These are phyloP conservation scores for Plasmodium malariae DNA, from an alignment of 169 alveolate genomes.

Conservation along the genomic window DNA sequence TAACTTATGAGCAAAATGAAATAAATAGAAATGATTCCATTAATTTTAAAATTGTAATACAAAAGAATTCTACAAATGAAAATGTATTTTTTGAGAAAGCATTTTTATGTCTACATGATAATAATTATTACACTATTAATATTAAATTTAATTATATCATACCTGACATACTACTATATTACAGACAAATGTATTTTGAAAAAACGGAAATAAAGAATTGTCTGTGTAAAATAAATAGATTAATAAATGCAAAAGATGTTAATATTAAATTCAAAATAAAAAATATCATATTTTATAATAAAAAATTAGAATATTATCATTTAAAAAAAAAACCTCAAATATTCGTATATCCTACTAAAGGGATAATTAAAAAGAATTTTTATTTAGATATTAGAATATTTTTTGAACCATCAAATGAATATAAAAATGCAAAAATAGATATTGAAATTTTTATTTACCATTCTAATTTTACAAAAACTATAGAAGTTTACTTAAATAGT, in stretches of 20 bases:
- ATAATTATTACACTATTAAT: slow-evolving; percentile 39
- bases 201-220: slow-evolving; percentile 39
- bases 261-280: slow-evolving; percentile 58
- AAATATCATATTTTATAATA: slow-evolving; percentile 53
- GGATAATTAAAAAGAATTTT: slow-evolving; percentile 53
- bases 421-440: slow-evolving; percentile 50
- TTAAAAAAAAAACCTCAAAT: slow-evolving; percentile 44
- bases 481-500: slow-evolving; percentile 49
- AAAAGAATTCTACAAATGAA: slow-evolving; percentile 21
- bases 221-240: slow-evolving; percentile 50
- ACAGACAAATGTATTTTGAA: slow-evolving; percentile 57
- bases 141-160: slow-evolving; percentile 43
- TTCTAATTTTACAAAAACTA: slow-evolving; percentile 45
- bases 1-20: slow-evolving; percentile 29
- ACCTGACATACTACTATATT: slow-evolving; percentile 41
- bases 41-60: slow-evolving; percentile 37
- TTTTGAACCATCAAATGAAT: slow-evolving; percentile 62
- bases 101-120: slow-evolving; percentile 42
- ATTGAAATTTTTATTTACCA: slow-evolving; percentile 51
- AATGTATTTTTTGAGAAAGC: slow-evolving; percentile 39
- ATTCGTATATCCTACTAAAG: slow-evolving; percentile 46
- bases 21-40: slow-evolving; percentile 28
- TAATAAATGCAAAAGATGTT: slow-evolving; percentile 66
- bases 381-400: slow-evolving; percentile 50
- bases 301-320: slow-evolving; percentile 70